phyloP scores from a whole-genome alignment of 257 asterid genomes.

The Solanum tarapatanum region DNA sequence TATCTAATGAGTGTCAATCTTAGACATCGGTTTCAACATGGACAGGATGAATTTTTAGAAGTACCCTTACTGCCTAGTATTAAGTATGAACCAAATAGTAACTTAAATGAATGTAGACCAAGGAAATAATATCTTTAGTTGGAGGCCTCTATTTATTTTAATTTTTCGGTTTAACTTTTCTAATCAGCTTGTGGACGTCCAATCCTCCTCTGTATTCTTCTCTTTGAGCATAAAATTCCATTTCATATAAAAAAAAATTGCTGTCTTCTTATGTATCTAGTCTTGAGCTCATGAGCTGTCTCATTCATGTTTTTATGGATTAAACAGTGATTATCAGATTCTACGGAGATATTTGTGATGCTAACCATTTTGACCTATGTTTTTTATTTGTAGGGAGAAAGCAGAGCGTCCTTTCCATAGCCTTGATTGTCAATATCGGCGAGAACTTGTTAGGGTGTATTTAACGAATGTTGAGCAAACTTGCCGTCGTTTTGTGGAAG shows the following conservation, averaged over 20 bases:
- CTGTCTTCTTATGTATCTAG: neutral
- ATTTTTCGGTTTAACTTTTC: neutral
- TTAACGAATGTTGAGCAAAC: slow-evolving; percentile 86
- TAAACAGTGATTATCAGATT: neutral
- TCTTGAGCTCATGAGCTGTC: neutral
- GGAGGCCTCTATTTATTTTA: neutral
- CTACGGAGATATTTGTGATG: neutral
- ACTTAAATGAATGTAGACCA: neutral
- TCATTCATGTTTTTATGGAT: neutral
- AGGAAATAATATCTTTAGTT: neutral
- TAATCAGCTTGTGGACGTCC: neutral
- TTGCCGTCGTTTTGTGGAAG: slow-evolving; percentile 86
- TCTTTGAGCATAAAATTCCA: neutral
- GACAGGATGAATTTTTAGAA: neutral
- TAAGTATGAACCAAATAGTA: neutral
- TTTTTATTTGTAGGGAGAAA: slow-evolving; percentile 62
- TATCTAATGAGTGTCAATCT: neutral
- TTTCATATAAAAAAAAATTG: neutral
- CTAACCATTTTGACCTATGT: neutral
- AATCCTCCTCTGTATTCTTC: neutral
- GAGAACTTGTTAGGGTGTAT: slow-evolving; percentile 91
- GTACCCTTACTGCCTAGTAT: neutral
- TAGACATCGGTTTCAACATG: neutral
- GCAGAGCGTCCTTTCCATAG: slow-evolving; percentile 82
- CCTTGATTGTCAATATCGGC: slow-evolving; percentile 74